A percentile compares a stretch with the other conserved stretches of the same genome.
These are phyloP conservation scores for Hypoxylon intermedium DNA, from an alignment of 495 filamentous ascomycete species.

Conservation along the genomic window DNA sequence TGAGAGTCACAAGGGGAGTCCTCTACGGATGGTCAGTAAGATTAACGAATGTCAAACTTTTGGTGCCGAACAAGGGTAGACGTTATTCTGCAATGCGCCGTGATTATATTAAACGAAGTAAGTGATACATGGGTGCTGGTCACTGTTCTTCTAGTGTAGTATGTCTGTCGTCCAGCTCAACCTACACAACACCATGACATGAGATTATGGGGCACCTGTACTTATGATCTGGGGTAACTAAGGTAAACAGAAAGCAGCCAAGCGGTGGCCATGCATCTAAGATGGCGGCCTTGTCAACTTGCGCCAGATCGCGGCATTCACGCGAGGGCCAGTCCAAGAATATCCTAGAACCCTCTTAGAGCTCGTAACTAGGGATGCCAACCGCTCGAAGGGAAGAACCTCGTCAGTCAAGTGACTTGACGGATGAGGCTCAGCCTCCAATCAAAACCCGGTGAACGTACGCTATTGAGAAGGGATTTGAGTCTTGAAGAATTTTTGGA, in stretches of 20 bases:
- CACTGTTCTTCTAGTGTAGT: too few relatives aligned
- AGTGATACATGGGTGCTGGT: too few relatives aligned
- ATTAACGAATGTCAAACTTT: background rate
- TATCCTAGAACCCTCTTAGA: too few relatives aligned
- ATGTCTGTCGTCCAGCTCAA: too few relatives aligned
- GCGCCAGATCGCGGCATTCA: conserved; percentile 11
- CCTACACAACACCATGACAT: too few relatives aligned
- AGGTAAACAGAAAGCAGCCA: conserved; percentile 12
- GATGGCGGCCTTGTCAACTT: background rate
- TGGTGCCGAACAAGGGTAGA: conserved; percentile 2
- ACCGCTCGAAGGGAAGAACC: conserved; percentile 29
- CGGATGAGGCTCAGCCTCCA: background rate
- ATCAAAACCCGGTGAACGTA: conserved; percentile 17
- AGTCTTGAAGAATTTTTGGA: conserved; percentile 11
- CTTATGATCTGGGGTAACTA: conserved; percentile 25
- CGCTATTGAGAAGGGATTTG: conserved; percentile 8
- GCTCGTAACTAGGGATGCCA: too few relatives aligned
- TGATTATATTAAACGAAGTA: conserved; percentile 12
- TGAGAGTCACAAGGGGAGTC: too few relatives aligned
- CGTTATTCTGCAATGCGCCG: conserved; percentile 29
- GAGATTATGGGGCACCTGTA: conserved; percentile 31
- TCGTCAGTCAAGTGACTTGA: conserved; percentile 18
- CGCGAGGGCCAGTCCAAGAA: background rate
- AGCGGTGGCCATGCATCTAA: conserved; percentile 12
- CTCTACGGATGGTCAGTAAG: background rate